phyloP scores from a whole-genome alignment of 495 filamentous ascomycete species.

The Chaetomium fimeti region DNA sequence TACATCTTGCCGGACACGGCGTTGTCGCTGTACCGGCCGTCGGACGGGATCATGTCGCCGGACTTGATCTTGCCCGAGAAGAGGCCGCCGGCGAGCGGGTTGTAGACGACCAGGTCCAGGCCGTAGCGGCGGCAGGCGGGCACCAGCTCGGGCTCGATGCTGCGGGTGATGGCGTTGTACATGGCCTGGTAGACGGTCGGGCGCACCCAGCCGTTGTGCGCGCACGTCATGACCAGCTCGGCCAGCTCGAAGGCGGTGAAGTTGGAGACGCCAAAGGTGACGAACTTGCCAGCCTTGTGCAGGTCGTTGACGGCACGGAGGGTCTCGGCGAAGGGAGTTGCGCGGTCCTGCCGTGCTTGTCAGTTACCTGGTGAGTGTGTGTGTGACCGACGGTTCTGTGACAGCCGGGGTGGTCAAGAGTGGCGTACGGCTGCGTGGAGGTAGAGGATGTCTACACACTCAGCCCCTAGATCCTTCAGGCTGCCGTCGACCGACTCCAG shows the following conservation, averaged over 20 bases:
- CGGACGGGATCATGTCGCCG: constrained; percentile 57
- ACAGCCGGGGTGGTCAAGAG: too few species aligned
- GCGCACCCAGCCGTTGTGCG: constrained; percentile 70
- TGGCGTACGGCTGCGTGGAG: constrained; percentile 65
- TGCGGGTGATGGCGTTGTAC: constrained; percentile 73
- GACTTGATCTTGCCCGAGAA: constrained; percentile 85
- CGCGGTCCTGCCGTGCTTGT: constrained; percentile 54
- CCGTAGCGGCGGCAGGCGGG: constrained; percentile 80
- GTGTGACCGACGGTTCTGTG: too few species aligned
- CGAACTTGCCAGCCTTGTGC: constrained; percentile 86
- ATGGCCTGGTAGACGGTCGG: constrained; percentile 65
- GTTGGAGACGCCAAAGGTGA: constrained; percentile 76
- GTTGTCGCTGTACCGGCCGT: constrained; percentile 69
- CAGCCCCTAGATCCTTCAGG: constrained; percentile 69
- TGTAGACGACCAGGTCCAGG: constrained; percentile 87
- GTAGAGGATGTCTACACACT: constrained; percentile 84
- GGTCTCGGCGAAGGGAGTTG: constrained; percentile 75
- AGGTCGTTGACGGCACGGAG: constrained; percentile 73
- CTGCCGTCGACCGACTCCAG: constrained; percentile 61
- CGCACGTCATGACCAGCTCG: constrained; percentile 80
- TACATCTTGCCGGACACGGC: constrained; percentile 59
- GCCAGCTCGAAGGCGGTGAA: constrained; percentile 89
- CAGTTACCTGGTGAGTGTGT: too few species aligned
- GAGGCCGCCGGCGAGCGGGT: constrained; percentile 80
- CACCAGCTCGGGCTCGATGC: constrained; percentile 77